Evolutionary conservation across 768 basidiomycete genomes (phyloP), one percentile per base, ranked within the genome.

Genomic region (Crucibulum laeve): DNA sequence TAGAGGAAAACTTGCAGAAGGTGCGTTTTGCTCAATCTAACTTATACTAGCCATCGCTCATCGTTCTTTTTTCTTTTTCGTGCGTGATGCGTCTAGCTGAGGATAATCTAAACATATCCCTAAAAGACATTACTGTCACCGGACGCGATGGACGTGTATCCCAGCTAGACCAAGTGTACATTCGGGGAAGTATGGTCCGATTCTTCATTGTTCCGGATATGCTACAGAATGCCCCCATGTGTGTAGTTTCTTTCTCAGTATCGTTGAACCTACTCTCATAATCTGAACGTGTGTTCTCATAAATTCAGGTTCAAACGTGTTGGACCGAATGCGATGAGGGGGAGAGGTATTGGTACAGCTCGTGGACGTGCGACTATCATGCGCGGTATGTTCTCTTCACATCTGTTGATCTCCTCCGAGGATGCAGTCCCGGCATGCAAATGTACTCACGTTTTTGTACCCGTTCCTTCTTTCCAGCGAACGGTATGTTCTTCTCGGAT

Each of bases 131-230:
- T 57, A 98, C 96, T 23, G 96, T 98, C 24, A 99, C 96, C 11
- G 91, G 89, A 42, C 83, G 96, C 42, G 96, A 99, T 74, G 96
- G 96, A 19, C 91, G 96, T 56, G 92, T 99, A 22, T 96, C 96
- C 10, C 96, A 99, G 63, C 76, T 99, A 40, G 96, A 98, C 70
- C 95, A 97, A 65, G 95, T 97, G 24, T 99, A 99, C 68, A 99
- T 99, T 54, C 77, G 96, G 55, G 96, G 96, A 46, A 94, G 92
- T 63, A 96, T 97, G 90, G 75, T 97, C 52, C 79, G 96, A 52
- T 98, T 96, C 74, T 95, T 98, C 70, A 97, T 98, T 63, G 96
- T 99, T 17, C 96, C 96, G 43, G 96, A 98, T 67, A 97, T 99
- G 90, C 73, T 99, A 53, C 90, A 97, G 62, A 98, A 98, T 63